Evolutionary conservation across 768 basidiomycete species (phyloP).

Genomic region (Suillus clintonianus): DNA sequence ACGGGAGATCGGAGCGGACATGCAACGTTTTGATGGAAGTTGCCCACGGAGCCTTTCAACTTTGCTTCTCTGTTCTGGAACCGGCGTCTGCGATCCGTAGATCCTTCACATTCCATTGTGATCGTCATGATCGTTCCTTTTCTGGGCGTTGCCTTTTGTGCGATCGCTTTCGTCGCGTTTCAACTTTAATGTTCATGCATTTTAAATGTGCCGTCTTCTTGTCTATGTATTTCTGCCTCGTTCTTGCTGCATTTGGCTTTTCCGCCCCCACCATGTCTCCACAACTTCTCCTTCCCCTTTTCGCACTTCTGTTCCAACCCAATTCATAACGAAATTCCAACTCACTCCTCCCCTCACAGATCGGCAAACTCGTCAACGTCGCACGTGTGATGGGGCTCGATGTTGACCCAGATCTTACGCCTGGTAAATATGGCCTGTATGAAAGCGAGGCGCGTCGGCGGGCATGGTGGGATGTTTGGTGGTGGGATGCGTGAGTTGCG

Average conservation of each 20-base stretch:
- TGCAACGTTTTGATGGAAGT: not conserved
- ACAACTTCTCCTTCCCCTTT: not conserved
- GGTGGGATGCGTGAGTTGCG: conserved; percentile 71
- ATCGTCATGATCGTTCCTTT: not conserved
- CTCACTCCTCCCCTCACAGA: conserved; percentile 32
- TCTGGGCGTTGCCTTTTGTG: not conserved
- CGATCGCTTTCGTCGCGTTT: not conserved
- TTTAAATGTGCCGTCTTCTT: not conserved
- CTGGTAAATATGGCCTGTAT: conserved; percentile 47
- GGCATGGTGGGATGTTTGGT: conserved; percentile 81
- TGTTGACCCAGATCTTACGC: conserved; percentile 56
- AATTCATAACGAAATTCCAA: not conserved
- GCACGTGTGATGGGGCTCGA: conserved; percentile 66
- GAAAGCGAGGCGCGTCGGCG: conserved; percentile 54
- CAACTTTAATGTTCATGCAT: not conserved
- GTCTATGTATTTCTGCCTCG: not conserved
- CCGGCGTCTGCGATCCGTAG: not conserved
- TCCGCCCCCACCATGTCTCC: not conserved
- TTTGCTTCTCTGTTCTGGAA: not conserved
- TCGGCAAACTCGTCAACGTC: conserved; percentile 69
- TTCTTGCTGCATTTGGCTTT: conserved; percentile 9
- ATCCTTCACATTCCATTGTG: not conserved
- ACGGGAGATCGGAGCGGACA: not conserved
- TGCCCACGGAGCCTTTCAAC: not conserved
- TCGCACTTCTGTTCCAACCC: not conserved